Evolutionary conservation across 1,139 yeast species (phyloP), one percentile per base, ranked within the genome.

Genomic region (Hyphopichia burtonii): DNA sequence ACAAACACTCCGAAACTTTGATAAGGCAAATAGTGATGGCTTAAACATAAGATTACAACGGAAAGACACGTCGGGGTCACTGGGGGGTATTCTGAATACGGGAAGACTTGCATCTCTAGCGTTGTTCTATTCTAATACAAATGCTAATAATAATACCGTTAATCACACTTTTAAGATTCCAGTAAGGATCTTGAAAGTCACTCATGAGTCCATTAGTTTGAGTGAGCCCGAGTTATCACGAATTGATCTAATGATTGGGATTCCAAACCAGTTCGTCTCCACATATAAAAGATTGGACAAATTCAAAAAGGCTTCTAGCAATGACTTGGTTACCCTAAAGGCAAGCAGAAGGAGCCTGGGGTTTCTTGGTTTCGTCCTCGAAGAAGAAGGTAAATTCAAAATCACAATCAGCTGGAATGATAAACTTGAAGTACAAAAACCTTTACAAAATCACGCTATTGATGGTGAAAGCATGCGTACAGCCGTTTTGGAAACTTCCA

Each of bases 131-230:
- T 48, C 78, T 43, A 58, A 68, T 52, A 51, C 61, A 28, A 61
- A 63, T 41, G 45, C 52, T 22, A 62, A 58, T 44, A 52, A 69
- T 22, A 68, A 58, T 43, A 53, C 68, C 2, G 66, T 81, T n/a
- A 74, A 73, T 46, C 86, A 82, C 50, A 75, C 82, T 9, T 81
- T 81, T 52, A 71, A 75, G 37, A 75, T 82, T 27, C 86, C 87
- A 0, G 82, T 78, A 3, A 64, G 78, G 47, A 66, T 82, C 36
- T 53, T 81, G 46, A 73, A 76, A 49, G 65, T 63, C 48, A 70
- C 67, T 27, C 72, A 71, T 46, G 79, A 74, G 43, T 65, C 68
- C 10, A 49, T 66, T 36, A 54, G 69, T 9, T 54, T 66, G 9
- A 51, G 51, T 25, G 85, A 80, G 46, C 87, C 86, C 0, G 74